Base-by-base conservation (phyloP, 805 yeast species). In the Hanseniaspora singularis region DNA sequence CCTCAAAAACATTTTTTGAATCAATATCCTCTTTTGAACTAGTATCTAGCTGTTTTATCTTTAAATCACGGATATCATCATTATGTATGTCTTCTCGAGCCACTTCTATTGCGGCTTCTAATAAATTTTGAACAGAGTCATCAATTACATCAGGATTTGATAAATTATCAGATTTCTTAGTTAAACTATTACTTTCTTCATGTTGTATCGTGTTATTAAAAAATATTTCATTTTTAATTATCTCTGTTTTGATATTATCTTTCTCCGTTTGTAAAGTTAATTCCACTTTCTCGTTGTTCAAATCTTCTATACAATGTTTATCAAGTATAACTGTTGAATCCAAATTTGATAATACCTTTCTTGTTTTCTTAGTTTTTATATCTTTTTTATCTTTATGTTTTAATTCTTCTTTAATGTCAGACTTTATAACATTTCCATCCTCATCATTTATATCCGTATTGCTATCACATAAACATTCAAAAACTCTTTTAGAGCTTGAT, bases 61-160 rank as follows among this genome's bases (percentile, higher is more conserved):
- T n/a, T n/a, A n/a, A n/a, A n/a, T n/a, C n/a, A n/a, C n/a, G n/a
- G n/a, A n/a, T n/a, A n/a, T n/a, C n/a, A n/a, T n/a, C n/a, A n/a
- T n/a, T n/a, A n/a, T n/a, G n/a, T n/a, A n/a, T n/a, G n/a, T n/a
- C n/a, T n/a, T 31, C 20, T 30, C 32, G 37, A 14, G 34, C 23
- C 15, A 46, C 44, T 4, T 37, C 30, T 26, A 42, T 49, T 16
- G 50, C 43, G 18, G 49, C 46, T 12, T 34, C 28, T 20, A 49
- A 27, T n/a, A 43, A 44, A 7, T 34, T 28, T 23, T 30, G 22
- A 23, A 44, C 41, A 2, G 41, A 36, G 18, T 4, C 10, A 4
- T 36, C 39, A n/a, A 4, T 20, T 5, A 33, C 6, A 11, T 14
- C 14, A 6, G 38, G 4, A 11, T 11, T 20, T 33, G 14, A 20